Conservation (phyloP, 192 early-diverging fungal species). For the Coemansia sp. region DNA sequence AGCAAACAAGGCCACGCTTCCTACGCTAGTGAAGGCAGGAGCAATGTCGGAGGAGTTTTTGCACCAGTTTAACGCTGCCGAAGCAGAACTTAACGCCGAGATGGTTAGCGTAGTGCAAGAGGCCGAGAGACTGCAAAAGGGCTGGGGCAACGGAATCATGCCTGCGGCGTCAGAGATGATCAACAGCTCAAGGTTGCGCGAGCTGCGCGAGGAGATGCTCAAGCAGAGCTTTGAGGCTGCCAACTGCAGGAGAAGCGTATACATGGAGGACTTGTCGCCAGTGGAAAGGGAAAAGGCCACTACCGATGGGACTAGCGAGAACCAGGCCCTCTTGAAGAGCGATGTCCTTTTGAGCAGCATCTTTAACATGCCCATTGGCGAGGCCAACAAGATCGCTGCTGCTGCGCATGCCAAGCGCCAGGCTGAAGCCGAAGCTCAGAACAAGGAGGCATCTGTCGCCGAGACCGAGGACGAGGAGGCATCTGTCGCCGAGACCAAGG, state of each 20-base stretch:
- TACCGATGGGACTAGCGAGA: conserved; percentile 54
- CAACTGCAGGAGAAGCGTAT: conserved; percentile 25
- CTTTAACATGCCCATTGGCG: conserved; percentile 49
- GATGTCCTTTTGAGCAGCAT: conserved; percentile 46
- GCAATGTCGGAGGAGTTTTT: conserved; percentile 79
- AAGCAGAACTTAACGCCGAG: conserved; percentile 75
- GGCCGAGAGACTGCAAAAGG: conserved; percentile 69
- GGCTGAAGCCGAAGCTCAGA: conserved; percentile 51
- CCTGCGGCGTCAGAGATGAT: conserved; percentile 75
- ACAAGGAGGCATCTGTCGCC: neutral
- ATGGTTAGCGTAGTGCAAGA: conserved; percentile 75
- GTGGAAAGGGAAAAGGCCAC: conserved; percentile 53
- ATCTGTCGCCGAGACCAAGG: conserved; percentile 22
- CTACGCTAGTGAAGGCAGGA: conserved; percentile 69
- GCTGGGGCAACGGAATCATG: conserved; percentile 85
- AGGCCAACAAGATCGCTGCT: conserved; percentile 38
- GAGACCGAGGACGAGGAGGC: conserved; percentile 40
- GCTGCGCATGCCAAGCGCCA: conserved; percentile 37
- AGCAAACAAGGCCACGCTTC: conserved; percentile 74
- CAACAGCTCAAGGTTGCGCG: conserved; percentile 57
- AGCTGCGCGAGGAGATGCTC: conserved; percentile 48
- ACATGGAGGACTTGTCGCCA: conserved; percentile 37
- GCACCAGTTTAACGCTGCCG: conserved; percentile 69
- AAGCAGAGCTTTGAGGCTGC: conserved; percentile 42
- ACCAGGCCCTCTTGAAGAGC: conserved; percentile 35